Conservation (phyloP, 441 rosid species). For the Syzygium malaccense region DNA sequence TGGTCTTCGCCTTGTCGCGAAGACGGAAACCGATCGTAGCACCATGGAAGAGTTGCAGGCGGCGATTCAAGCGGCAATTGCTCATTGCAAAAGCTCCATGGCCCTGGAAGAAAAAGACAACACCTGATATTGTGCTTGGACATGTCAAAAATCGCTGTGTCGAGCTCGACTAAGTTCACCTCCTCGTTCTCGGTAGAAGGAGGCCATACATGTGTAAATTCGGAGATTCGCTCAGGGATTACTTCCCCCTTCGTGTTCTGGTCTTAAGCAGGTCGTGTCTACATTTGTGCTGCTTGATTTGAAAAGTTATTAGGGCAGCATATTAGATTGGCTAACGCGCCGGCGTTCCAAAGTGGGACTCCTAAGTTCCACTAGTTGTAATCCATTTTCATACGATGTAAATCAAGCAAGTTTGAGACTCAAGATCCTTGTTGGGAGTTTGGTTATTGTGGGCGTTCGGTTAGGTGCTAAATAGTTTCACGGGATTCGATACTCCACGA, state of each 20-base stretch:
- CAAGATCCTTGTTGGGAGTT: background rate
- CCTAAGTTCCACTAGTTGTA: background rate
- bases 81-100: constrained; percentile 94
- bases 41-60: constrained; percentile 96
- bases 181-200: background rate
- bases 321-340: background rate
- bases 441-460: background rate
- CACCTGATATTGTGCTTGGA: background rate
- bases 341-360: background rate
- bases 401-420: background rate
- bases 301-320: background rate
- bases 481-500: background rate
- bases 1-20: constrained; percentile 49
- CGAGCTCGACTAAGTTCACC: background rate
- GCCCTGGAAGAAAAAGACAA: constrained; percentile 37
- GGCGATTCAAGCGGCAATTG: constrained; percentile 96
- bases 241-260: background rate
- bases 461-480: background rate
- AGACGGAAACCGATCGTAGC: constrained; percentile 46
- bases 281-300: background rate
- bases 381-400: background rate
- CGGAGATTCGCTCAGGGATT: background rate
- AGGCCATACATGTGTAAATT: background rate
- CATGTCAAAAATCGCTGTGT: background rate
- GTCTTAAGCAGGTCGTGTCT: background rate